Evolutionary conservation across 202 grass and related monocot species (phyloP).

Genomic region (Eragrostis tef): DNA sequence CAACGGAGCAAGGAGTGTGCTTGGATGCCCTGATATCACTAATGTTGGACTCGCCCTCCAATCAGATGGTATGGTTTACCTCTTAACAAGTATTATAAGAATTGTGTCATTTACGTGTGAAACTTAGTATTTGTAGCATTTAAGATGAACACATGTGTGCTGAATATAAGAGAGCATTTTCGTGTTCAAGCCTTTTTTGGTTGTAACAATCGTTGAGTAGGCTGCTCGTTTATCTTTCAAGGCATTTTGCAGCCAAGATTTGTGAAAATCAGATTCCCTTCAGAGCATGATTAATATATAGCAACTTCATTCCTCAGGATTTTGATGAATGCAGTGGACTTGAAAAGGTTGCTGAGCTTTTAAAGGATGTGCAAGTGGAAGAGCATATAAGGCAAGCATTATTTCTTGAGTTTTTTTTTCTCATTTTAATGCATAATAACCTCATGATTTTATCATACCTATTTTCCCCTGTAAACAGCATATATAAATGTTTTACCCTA

Average conservation of each 20-base stretch:
- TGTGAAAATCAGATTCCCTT: slow-evolving; percentile 9
- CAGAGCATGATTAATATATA: slow-evolving; percentile 10
- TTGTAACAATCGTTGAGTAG: slow-evolving; percentile 16
- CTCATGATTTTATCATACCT: not conserved
- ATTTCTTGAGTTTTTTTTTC: slow-evolving; percentile 11
- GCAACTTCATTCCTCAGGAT: slow-evolving; percentile 48
- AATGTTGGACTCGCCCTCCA: slow-evolving; percentile 89
- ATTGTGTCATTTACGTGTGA: not conserved
- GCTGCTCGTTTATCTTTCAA: slow-evolving; percentile 33
- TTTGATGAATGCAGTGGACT: slow-evolving; percentile 86
- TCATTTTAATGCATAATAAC: slow-evolving; percentile 27
- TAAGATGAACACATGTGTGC: slow-evolving; percentile 16
- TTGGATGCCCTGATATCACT: slow-evolving; percentile 93
- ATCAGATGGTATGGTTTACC: slow-evolving; percentile 72
- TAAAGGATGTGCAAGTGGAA: slow-evolving; percentile 88
- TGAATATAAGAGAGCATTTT: slow-evolving; percentile 18
- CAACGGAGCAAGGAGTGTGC: slow-evolving; percentile 81
- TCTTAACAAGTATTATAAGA: slow-evolving; percentile 31
- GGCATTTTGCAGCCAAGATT: slow-evolving; percentile 16
- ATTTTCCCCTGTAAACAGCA: slow-evolving; percentile 27
- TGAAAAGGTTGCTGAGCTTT: slow-evolving; percentile 92
- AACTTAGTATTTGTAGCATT: not conserved
- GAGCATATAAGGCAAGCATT: slow-evolving; percentile 78
- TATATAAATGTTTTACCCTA: not conserved
- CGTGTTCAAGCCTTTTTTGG: not conserved